Conservation (phyloP, 768 basidiomycete species). For the Mycena vulgaris region DNA sequence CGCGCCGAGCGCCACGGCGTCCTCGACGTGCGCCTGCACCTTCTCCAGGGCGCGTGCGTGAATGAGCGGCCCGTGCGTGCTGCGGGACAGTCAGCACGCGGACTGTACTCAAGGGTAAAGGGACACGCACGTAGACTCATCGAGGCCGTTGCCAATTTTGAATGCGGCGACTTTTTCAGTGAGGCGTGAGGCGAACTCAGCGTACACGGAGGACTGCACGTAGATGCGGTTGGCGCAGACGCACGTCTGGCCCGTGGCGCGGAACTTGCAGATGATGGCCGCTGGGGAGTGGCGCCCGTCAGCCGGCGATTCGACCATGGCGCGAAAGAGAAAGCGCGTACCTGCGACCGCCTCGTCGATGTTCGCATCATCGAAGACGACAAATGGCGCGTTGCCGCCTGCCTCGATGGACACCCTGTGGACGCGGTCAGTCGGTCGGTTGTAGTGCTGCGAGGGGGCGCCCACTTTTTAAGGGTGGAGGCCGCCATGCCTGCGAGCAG, state of each 20-base stretch:
- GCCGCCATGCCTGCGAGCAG: conserved; percentile 80
- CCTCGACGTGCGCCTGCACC: conserved; percentile 87
- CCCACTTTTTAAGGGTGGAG: conserved; percentile 86
- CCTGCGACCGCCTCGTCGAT: conserved; percentile 93
- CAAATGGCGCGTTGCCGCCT: conserved; percentile 96
- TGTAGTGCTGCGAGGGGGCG: not conserved
- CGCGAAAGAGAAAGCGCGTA: conserved; percentile 46
- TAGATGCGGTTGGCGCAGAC: conserved; percentile 93
- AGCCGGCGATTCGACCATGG: not conserved
- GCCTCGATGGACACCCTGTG: conserved; percentile 83
- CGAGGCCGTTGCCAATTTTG: conserved; percentile 91
- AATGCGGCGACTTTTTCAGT: conserved; percentile 87
- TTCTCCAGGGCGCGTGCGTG: conserved; percentile 90
- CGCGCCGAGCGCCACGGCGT: conserved; percentile 89
- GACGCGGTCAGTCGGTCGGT: not conserved
- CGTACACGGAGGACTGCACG: conserved; percentile 92
- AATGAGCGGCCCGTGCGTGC: conserved; percentile 96
- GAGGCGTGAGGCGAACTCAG: conserved; percentile 91
- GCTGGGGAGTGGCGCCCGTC: conserved; percentile 57
- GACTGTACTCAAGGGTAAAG: not conserved
- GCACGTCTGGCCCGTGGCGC: conserved; percentile 86
- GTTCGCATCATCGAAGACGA: conserved; percentile 97
- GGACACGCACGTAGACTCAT: conserved; percentile 75
- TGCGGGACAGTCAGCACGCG: conserved; percentile 43
- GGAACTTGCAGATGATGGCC: conserved; percentile 86